A percentile compares a stretch with the other conserved stretches of the same genome.
Conservation (phyloP, 2,329 filamentous ascomycete species). For the Cadophora sp. region DNA sequence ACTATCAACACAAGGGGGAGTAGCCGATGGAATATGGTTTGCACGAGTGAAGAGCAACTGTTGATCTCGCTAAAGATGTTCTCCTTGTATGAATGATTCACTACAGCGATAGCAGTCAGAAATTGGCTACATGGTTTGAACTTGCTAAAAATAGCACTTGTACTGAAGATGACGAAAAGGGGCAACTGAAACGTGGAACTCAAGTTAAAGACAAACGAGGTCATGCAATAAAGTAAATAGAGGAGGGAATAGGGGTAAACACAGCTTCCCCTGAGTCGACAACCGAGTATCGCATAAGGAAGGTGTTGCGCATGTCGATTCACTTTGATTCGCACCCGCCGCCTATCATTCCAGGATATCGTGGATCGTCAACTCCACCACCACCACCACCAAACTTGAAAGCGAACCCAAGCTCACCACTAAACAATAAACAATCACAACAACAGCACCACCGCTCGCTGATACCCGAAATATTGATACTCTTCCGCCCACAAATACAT, state of each 20-base stretch:
- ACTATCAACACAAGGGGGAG: too few species aligned
- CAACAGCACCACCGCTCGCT: conserved; percentile 7
- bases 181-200: conserved; percentile 22
- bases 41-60: not conserved
- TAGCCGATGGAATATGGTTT: not conserved
- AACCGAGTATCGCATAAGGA: conserved; percentile 12
- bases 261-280: not conserved
- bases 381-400: conserved; percentile 16
- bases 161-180: conserved; percentile 16
- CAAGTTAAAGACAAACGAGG: conserved; percentile 5
- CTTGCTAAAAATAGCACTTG: conserved; percentile 11
- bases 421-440: not conserved
- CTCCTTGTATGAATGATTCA: not conserved
- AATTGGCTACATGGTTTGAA: not conserved
- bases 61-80: not conserved
- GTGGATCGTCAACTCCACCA: not conserved
- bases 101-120: not conserved
- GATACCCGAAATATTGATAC: conserved; percentile 24
- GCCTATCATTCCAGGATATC: not conserved
- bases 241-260: conserved; percentile 10
- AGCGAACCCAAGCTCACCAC: conserved; percentile 3
- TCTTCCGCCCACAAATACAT: conserved; percentile 12
- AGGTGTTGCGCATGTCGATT: not conserved
- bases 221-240: not conserved
- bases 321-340: not conserved